phyloP scores from a whole-genome alignment of 2,329 filamentous ascomycete genomes.

The Penicillium sp. region DNA sequence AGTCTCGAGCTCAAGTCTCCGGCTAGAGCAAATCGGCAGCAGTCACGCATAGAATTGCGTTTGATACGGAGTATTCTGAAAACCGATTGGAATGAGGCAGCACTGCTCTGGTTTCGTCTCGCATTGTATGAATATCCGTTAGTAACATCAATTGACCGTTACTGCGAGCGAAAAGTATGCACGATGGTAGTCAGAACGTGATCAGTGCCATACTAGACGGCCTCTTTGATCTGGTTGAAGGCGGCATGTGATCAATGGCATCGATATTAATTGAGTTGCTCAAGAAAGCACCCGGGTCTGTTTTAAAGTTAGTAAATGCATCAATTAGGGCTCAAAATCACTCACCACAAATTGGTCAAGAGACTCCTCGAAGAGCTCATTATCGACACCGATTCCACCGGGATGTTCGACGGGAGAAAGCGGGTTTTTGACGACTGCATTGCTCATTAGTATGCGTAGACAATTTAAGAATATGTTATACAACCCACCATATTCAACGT shows the following conservation, averaged over 20 bases:
- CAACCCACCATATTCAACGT: conserved; percentile 79
- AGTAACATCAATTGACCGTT: not conserved
- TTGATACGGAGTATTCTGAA: not conserved
- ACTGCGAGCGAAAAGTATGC: not conserved
- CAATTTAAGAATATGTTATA: not conserved
- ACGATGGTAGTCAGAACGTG: not conserved
- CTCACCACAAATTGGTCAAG: conserved; percentile 50
- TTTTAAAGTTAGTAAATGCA: not conserved
- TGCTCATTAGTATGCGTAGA: conserved; percentile 6
- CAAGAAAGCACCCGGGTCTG: conserved; percentile 11
- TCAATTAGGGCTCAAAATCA: not conserved
- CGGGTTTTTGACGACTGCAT: conserved; percentile 60
- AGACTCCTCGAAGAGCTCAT: conserved; percentile 62
- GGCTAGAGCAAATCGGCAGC: not conserved
- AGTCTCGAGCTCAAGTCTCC: not conserved
- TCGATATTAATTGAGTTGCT: not conserved
- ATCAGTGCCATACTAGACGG: not conserved
- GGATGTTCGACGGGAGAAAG: conserved; percentile 59
- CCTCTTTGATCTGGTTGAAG: not conserved
- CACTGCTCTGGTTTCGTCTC: not conserved
- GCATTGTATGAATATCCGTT: not conserved
- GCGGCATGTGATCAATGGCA: not conserved
- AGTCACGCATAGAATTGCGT: not conserved
- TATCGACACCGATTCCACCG: conserved; percentile 59
- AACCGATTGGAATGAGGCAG: not conserved